These are phyloP conservation scores for Salvia sclarea DNA, from an alignment of 305 asterid genomes.

Conservation along the genomic window DNA sequence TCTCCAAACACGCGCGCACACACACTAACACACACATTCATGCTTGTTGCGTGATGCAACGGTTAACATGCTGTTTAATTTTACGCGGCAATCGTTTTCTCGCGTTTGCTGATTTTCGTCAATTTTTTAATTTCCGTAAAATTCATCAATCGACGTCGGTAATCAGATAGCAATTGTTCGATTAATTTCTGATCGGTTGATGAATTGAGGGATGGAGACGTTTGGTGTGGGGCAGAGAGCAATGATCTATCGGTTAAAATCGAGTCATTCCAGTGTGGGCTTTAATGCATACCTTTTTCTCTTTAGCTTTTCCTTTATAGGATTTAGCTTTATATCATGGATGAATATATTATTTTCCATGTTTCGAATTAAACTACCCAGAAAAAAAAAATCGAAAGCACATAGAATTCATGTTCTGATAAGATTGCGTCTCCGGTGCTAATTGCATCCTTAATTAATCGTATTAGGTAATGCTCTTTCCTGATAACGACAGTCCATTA, in stretches of 20 bases:
- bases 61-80: background rate
- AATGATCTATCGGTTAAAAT: conserved; percentile 38
- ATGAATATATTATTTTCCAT: background rate
- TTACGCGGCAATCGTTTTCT: conserved; percentile 17
- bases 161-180: conserved; percentile 5
- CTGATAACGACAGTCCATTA: conserved; percentile 40
- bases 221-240: conserved; percentile 34
- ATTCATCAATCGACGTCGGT: conserved; percentile 16
- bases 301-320: conserved; percentile 37
- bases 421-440: conserved; percentile 23
- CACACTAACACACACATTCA: background rate
- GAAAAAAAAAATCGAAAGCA: conserved; percentile 13
- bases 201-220: conserved; percentile 28
- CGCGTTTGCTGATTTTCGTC: background rate
- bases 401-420: conserved; percentile 26
- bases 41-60: conserved; percentile 7
- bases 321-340: conserved; percentile 34
- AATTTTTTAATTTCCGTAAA: background rate
- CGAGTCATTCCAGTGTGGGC: conserved; percentile 27
- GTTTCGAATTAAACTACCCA: conserved; percentile 22
- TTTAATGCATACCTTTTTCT: conserved; percentile 30
- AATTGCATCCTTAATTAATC: conserved; percentile 8
- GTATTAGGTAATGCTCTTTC: conserved; percentile 31
- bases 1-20: background rate
- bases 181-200: background rate